These are phyloP conservation scores for Hypoxylon fragiforme DNA, from an alignment of 495 filamentous ascomycete species.

Conservation along the genomic window DNA sequence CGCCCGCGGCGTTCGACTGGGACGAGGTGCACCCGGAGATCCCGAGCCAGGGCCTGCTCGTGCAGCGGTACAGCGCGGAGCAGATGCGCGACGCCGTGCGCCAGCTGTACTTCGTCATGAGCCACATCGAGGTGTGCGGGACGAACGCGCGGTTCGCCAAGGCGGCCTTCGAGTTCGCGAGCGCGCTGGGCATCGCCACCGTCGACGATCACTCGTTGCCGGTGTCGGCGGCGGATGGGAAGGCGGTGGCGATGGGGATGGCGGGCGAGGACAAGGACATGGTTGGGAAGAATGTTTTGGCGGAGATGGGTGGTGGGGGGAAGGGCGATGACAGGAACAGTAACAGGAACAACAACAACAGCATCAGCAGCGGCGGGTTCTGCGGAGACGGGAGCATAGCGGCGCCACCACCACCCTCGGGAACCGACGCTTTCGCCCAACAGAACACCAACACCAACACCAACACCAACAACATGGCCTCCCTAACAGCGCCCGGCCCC, in stretches of 20 bases:
- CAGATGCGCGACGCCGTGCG: conserved; percentile 18
- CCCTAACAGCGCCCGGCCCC: too few relatives aligned
- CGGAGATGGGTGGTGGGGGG: too few relatives aligned
- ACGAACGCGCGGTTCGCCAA: conserved; percentile 30
- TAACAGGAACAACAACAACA: background rate
- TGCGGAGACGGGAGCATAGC: too few relatives aligned
- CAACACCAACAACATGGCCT: too few relatives aligned
- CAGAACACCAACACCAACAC: too few relatives aligned
- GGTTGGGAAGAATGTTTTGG: too few relatives aligned
- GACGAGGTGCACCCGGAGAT: conserved; percentile 15
- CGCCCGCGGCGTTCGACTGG: conserved; percentile 13
- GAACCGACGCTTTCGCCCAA: too few relatives aligned
- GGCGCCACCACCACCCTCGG: too few relatives aligned
- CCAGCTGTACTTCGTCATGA: conserved; percentile 28
- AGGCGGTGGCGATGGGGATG: too few relatives aligned
- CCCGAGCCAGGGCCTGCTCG: conserved; percentile 4
- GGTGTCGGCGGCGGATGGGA: conserved; percentile 7
- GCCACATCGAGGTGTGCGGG: conserved; percentile 25
- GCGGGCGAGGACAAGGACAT: too few relatives aligned
- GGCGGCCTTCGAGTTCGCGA: conserved; percentile 28
- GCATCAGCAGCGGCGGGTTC: background rate
- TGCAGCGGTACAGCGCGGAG: conserved; percentile 8
- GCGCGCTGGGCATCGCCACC: conserved; percentile 18
- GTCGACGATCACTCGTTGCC: conserved; percentile 4
- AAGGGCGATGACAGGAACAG: background rate